phyloP scores from a whole-genome alignment of 1,284 basidiomycete species.

The Lignosus rhinocerotis region DNA sequence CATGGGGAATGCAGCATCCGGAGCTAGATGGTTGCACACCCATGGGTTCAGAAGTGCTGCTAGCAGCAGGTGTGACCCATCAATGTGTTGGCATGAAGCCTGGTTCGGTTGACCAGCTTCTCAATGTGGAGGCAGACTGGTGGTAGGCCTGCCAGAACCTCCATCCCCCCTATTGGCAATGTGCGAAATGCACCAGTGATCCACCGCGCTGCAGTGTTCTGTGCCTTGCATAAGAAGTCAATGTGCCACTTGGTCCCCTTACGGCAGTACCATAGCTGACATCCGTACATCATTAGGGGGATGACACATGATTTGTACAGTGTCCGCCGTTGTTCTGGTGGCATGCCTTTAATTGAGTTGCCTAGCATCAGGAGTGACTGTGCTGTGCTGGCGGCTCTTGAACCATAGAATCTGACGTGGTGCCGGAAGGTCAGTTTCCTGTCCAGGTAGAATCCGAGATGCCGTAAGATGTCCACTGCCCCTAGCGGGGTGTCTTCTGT shows the following conservation, averaged over 20 bases:
- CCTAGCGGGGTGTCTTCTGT: no score
- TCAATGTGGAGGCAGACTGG: no score
- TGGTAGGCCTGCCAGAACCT: no score
- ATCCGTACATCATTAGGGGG: background rate
- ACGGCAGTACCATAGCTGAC: background rate
- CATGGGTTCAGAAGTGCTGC: no score
- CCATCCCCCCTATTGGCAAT: background rate
- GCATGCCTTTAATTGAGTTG: background rate
- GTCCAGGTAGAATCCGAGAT: constrained; percentile 1
- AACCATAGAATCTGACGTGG: background rate
- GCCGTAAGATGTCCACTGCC: background rate
- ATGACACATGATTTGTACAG: background rate
- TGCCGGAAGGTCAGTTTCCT: background rate
- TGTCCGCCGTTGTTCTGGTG: background rate
- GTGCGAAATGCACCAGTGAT: no score
- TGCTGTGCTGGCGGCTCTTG: background rate
- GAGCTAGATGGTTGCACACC: no score
- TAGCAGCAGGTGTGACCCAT: no score
- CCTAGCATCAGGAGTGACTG: background rate
- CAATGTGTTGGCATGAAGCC: background rate
- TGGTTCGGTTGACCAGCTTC: constrained; percentile 5
- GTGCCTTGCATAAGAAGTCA: no score
- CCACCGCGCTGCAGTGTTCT: no score
- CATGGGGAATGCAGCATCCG: no score
- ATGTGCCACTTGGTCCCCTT: background rate